Evolutionary conservation across 192 early-diverging fungal genomes (phyloP).

Genomic region (Gonapodya sp.): DNA sequence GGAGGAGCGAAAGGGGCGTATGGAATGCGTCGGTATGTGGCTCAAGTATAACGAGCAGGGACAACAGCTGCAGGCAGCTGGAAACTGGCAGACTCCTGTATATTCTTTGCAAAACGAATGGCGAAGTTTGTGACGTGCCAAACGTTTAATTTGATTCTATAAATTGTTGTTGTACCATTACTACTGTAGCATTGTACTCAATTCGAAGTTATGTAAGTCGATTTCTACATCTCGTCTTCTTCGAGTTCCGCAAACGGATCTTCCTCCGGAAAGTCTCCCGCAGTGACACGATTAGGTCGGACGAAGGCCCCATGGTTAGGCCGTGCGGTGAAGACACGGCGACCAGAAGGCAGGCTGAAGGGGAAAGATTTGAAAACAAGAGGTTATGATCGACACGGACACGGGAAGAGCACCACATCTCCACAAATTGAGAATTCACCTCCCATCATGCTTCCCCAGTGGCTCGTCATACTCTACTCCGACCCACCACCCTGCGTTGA

Average conservation of each 20-base stretch:
- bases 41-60: background rate
- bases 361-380: constrained; percentile 45
- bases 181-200: too few relatives aligned
- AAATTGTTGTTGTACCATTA: too few relatives aligned
- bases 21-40: background rate
- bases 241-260: constrained; percentile 52
- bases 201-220: too few relatives aligned
- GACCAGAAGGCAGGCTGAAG: constrained; percentile 40
- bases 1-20: background rate
- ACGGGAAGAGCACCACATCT: background rate
- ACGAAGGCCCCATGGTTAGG: constrained; percentile 79
- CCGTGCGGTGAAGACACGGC: constrained; percentile 48
- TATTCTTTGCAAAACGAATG: too few relatives aligned
- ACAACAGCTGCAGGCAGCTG: too few relatives aligned
- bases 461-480: constrained; percentile 96
- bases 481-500: constrained; percentile 85
- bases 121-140: too few relatives aligned
- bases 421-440: constrained; percentile 24
- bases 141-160: too few relatives aligned
- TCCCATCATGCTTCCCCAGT: constrained; percentile 87
- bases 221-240: constrained; percentile 59
- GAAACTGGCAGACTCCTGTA: too few relatives aligned
- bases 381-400: background rate
- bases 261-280: constrained; percentile 91
- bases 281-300: constrained; percentile 75